Evolutionary conservation across 1,284 basidiomycete species (phyloP).

Genomic region (Ganoderma lucidum): DNA sequence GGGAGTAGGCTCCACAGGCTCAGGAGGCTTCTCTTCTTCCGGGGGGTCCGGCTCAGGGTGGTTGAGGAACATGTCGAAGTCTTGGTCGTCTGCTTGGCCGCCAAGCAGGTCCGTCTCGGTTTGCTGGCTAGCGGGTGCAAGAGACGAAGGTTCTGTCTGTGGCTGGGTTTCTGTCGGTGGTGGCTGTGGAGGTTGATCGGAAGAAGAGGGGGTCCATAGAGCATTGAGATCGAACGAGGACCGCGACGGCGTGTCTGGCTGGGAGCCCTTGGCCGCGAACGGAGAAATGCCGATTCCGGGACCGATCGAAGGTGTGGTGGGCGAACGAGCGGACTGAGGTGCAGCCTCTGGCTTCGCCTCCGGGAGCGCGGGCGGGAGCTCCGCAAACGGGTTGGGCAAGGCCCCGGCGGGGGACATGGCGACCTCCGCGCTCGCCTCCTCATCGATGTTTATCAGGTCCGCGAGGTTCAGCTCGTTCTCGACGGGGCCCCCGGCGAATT

Average conservation of each 20-base stretch:
- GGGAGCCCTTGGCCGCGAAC: conserved; percentile 53
- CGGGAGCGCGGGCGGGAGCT: conserved; percentile 20
- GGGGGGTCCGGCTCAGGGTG: conserved; percentile 64
- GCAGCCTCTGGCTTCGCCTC: conserved; percentile 16
- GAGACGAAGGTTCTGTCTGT: conserved; percentile 28
- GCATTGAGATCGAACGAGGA: conserved; percentile 75
- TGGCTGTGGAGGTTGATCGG: conserved; percentile 14
- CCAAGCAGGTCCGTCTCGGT: conserved; percentile 49
- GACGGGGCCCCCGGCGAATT: conserved; percentile 41
- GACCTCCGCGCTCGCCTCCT: conserved; percentile 53
- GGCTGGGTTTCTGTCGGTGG: conserved; percentile 33
- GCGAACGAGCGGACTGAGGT: conserved; percentile 32
- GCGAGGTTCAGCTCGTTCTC: conserved; percentile 77
- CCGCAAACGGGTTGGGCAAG: conserved; percentile 29
- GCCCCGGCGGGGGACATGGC: conserved; percentile 32
- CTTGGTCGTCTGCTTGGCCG: conserved; percentile 68
- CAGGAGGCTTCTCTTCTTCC: conserved; percentile 48
- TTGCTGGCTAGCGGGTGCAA: conserved; percentile 42
- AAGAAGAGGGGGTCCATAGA: conserved; percentile 56
- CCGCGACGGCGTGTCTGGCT: conserved; percentile 51
- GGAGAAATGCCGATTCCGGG: conserved; percentile 53
- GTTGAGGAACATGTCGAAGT: conserved; percentile 84
- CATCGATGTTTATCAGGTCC: conserved; percentile 82
- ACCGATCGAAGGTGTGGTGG: conserved; percentile 34
- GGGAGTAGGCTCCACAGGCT: conserved; percentile 41